Evolutionary conservation across 495 filamentous ascomycete species (phyloP), one percentile per base, ranked within the genome.

Genomic region (Thermochaetoides thermophila): DNA sequence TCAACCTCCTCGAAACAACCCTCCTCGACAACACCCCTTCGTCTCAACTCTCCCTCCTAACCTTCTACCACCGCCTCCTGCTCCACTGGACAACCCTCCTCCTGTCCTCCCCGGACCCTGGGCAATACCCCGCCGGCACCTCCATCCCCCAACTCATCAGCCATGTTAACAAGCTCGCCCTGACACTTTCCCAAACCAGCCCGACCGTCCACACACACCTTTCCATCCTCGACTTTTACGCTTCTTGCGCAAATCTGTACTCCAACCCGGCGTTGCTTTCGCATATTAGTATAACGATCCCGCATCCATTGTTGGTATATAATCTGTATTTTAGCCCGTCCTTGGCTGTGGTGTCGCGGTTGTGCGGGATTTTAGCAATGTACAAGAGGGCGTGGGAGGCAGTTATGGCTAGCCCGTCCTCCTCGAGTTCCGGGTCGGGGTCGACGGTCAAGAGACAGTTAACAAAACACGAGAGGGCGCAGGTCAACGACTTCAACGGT

Each of bases 351-450:
- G 63, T 84, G n/a, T 84, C 82, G 2, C 72, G 71, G 6, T 69
- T 86, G 25, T 84, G 73, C 48, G 64, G 66, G 20, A 66, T 87
- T 13, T 44, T 73, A n/a, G 55, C 67, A n/a, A 44, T 49, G 37
- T 82, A 85, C 56, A 92, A 91, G 48, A 59, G 57, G 5, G 74
- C 78, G 1, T 86, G 87, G 48, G 82, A 91, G 49, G 52, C 56
- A 4, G 69, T 75, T 40, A 68, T 78, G 53, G 12, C 45, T 0
- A n/a, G n/a, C n/a, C n/a, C n/a, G n/a, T n/a, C n/a, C n/a, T n/a
- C n/a, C n/a, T n/a, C n/a, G n/a, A n/a, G n/a, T n/a, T n/a, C n/a
- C n/a, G n/a, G n/a, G n/a, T n/a, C n/a, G n/a, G n/a, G n/a, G n/a
- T 18, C 30, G 7, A 36, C 37, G 4, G 14, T 33, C 12, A 7